Evolutionary conservation across 441 rosid genomes (phyloP), one percentile per base, ranked within the genome.

Genomic region (Flueggea neowawraea): DNA sequence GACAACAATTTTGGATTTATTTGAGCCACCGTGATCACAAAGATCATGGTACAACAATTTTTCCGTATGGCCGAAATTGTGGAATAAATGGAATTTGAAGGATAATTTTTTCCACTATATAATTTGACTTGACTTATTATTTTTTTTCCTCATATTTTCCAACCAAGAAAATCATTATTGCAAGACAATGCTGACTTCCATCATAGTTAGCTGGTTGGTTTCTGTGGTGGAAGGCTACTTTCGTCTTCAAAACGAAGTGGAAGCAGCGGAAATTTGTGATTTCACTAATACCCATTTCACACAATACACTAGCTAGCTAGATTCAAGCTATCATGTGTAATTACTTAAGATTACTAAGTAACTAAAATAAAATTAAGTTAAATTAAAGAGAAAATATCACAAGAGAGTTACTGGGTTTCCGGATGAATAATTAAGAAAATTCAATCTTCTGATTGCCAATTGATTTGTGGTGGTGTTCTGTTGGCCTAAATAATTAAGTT

Each of bases 11-110:
- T 36, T 36, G 62, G 55, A 52, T 10, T 6, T 39, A 36, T 58
- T 36, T 2, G 50, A 61, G 65, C 36, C 16, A 51, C 55, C 65
- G 62, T 16, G 60, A 60, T 22, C 41, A 60, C 17, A 54, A 47
- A 54, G 53, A 60, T 60, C 12, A 36, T 55, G 52, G 58, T 47
- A 14, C 7, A 8, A 31, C 6, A 33, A 55, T 60, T 55, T 52
- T 16, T 12, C 49, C 12, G 6, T n/a, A n/a, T 14, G 52, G 70
- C 73, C 69, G 71, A 57, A 74, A 66, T 54, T 55, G 51, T 72
- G 60, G 79, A 75, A 66, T 60, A 36, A n/a, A 39, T 48, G 36
- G 31, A 66, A 59, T 41, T 64, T 50, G 16, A 10, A 48, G 0
- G 39, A 4, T 44, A n/a, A 7, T 36, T 61, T 55, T 31, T 36